Base-by-base conservation (phyloP, 148 eudicot species). In the Heliamphora exappendiculata region DNA sequence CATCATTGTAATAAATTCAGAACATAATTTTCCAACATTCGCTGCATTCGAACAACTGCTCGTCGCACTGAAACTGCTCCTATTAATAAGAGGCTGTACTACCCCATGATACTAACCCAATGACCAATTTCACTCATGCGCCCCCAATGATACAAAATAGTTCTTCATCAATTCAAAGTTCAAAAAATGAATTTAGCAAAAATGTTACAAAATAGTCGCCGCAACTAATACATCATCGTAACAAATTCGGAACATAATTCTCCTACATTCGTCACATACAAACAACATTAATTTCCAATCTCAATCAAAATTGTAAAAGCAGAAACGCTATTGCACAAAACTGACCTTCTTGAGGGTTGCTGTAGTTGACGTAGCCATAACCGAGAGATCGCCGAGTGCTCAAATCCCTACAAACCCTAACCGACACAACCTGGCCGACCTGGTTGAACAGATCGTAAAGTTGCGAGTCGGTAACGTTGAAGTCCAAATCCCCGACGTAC, bases 391-490 rank as follows among this genome's bases (percentile, higher is more conserved):
- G 81, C 2, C 97, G 83, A 19, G 97, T 83, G 63, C 82, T 83
- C 77, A 90, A 71, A 75, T 91, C 98, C 64, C 93, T 78, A 64
- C 98, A 94, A 82, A 94, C 93, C 91, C 97, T 85, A 78, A 94
- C 98, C 3, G 98, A 91, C 10, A 91, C 95, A 49, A 91, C 97
- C 80, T 88, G 91, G 0, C 93, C 95, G 33, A 91, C 86, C 78
- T 87, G 91, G 75, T 85, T 89, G 78, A 94, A 94, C 86, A 91
- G 86, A 85, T 94, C 97, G 19, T 83, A 94, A 66, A 94, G 81
- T 85, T 94, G 98, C 31, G 97, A 89, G 41, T 94, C 98, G 10
- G 91, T 90, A 20, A 94, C 97, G 28, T 78, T 90, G 8, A 75
- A 68, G 36, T 94, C 98, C 70, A 94, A 79, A 73, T 94, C 98